Percentiles rank a stretch among this genome's conserved stretches.
phyloP scores from a whole-genome alignment of 2,329 filamentous ascomycete species.

The Trichocomaceae sp. region DNA sequence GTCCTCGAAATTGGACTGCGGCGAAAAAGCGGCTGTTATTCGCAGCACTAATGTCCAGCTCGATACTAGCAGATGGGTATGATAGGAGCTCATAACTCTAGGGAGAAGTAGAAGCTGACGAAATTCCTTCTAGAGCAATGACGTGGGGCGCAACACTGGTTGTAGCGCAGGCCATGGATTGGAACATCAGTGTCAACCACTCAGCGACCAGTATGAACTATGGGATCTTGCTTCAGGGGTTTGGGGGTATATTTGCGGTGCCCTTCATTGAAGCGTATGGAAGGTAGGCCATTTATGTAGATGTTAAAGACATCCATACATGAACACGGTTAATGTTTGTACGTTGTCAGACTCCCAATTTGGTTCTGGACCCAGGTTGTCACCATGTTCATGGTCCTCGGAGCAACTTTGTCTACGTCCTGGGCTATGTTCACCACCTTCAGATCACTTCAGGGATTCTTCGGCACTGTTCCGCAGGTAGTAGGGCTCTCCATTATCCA shows the following conservation, averaged over 20 bases:
- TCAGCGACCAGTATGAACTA: slow-evolving; percentile 36
- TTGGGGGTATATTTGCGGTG: slow-evolving; percentile 34
- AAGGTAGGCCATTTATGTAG: slow-evolving; percentile 24
- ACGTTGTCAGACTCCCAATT: slow-evolving; percentile 31
- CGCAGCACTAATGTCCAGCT: slow-evolving; percentile 30
- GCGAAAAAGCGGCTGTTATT: slow-evolving; percentile 28
- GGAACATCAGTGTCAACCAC: slow-evolving; percentile 26
- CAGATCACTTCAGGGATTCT: slow-evolving; percentile 33
- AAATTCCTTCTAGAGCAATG: slow-evolving; percentile 25
- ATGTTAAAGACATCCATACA: not conserved
- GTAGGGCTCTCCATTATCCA: slow-evolving; percentile 36
- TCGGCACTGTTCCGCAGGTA: slow-evolving; percentile 36
- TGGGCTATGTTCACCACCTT: slow-evolving; percentile 37
- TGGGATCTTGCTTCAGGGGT: slow-evolving; percentile 34
- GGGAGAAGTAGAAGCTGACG: not conserved
- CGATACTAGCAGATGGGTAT: slow-evolving; percentile 31
- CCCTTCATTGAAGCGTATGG: slow-evolving; percentile 37
- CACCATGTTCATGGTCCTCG: slow-evolving; percentile 35
- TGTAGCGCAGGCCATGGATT: slow-evolving; percentile 33
- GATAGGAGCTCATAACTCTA: slow-evolving; percentile 1
- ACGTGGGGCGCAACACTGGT: slow-evolving; percentile 37
- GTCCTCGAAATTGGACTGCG: slow-evolving; percentile 26
- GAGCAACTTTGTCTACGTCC: slow-evolving; percentile 33
- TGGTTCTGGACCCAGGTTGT: slow-evolving; percentile 39
- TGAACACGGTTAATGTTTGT: not conserved